These are phyloP conservation scores for Diaporthe sp. DNA, from an alignment of 2,329 filamentous ascomycete genomes.

Conservation along the genomic window DNA sequence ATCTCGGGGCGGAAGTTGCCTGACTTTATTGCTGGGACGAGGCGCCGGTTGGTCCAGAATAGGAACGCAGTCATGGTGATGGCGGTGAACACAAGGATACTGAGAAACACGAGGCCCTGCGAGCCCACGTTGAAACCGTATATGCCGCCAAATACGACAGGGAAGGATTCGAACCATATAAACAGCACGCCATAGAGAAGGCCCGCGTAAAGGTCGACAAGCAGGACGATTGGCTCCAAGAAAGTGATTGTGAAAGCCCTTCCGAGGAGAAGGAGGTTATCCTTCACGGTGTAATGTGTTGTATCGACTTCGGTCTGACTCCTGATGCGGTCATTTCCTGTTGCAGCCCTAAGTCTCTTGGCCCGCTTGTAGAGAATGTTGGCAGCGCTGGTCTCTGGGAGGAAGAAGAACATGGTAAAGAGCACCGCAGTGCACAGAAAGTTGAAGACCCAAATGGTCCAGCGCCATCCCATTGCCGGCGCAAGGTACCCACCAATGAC, in stretches of 20 bases:
- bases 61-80: neutral
- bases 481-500: conserved; percentile 12
- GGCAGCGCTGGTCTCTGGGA: conserved; percentile 18
- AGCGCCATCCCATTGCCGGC: conserved; percentile 17
- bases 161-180: conserved; percentile 23
- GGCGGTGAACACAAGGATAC: neutral
- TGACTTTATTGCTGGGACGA: neutral
- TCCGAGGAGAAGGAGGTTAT: neutral
- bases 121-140: conserved; percentile 2
- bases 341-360: conserved; percentile 2
- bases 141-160: conserved; percentile 4
- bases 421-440: neutral
- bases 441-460: conserved; percentile 19
- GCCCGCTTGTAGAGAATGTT: conserved; percentile 11
- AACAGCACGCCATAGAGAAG: neutral
- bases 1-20: neutral
- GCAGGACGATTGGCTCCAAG: neutral
- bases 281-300: neutral
- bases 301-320: conserved; percentile 4
- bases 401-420: conserved; percentile 13
- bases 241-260: neutral
- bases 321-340: neutral
- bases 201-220: neutral
- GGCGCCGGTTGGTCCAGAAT: neutral
- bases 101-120: neutral